phyloP scores from a whole-genome alignment of 129 eudicot genomes.

The Artemisia argyi region DNA sequence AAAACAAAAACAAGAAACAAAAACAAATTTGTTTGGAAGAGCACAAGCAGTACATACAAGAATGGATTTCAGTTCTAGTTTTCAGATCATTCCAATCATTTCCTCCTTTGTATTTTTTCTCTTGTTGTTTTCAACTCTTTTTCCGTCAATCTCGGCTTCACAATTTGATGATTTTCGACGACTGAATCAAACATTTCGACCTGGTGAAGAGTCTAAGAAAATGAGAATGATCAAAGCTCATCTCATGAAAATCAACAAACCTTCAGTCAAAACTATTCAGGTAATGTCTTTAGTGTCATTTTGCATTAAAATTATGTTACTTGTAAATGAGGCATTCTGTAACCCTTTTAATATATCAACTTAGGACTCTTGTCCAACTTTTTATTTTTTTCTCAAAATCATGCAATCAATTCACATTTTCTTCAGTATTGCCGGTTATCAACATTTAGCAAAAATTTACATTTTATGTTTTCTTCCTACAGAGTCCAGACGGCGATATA shows the following conservation, averaged over 20 bases:
- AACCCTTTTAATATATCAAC: no score
- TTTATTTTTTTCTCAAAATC: no score
- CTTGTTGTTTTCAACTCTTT: constrained; percentile 42
- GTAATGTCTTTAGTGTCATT: constrained; percentile 22
- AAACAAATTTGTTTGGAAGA: constrained; percentile 27
- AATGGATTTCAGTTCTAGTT: constrained; percentile 41
- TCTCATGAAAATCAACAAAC: constrained; percentile 79
- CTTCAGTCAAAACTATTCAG: constrained; percentile 77
- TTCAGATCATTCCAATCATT: constrained; percentile 63
- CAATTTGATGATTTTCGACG: constrained; percentile 26
- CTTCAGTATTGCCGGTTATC: no score
- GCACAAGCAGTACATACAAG: constrained; percentile 30
- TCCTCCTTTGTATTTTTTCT: constrained; percentile 60
- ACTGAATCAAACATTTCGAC: constrained; percentile 45
- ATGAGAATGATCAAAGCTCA: constrained; percentile 63
- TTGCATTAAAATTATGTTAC: background rate
- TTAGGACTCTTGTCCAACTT: no score
- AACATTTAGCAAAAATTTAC: no score
- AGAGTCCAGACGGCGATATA: constrained; percentile 96
- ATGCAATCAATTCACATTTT: no score
- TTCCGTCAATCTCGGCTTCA: constrained; percentile 36
- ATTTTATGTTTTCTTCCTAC: constrained; percentile 14
- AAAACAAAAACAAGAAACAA: constrained; percentile 26
- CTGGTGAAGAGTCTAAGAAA: constrained; percentile 56
- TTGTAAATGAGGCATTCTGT: no score